These are phyloP conservation scores for Chrysoporthe deuterocubensis DNA, from an alignment of 2,329 filamentous ascomycete species.

Conservation along the genomic window DNA sequence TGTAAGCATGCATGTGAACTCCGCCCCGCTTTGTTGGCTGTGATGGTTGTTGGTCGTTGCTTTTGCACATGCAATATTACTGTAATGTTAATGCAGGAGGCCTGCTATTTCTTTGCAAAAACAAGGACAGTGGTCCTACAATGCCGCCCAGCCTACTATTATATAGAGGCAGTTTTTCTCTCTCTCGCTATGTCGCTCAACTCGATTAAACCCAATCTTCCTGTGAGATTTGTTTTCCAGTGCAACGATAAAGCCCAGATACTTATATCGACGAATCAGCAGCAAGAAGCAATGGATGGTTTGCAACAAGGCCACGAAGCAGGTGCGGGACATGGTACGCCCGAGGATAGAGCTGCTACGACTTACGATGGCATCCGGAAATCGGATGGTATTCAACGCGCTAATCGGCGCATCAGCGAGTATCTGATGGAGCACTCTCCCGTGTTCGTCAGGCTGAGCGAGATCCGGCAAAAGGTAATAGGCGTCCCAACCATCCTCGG, in stretches of 20 bases:
- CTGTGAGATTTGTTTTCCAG: not conserved
- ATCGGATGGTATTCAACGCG: not conserved
- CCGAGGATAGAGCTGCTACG: not conserved
- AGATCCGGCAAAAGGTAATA: constrained; percentile 18
- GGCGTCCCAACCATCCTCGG: not conserved
- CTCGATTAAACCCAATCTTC: not conserved
- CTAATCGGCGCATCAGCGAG: not conserved
- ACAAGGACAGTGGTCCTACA: too few species aligned
- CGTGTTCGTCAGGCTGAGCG: constrained; percentile 13
- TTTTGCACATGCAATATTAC: not conserved
- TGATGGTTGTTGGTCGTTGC: not conserved
- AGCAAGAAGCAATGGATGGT: not conserved
- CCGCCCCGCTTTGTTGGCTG: not conserved
- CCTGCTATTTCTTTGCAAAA: not conserved
- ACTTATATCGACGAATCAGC: not conserved
- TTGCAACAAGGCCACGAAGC: not conserved
- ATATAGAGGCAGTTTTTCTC: not conserved
- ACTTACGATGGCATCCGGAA: too few species aligned
- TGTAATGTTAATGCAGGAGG: not conserved
- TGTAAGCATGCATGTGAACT: not conserved
- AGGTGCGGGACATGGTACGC: not conserved
- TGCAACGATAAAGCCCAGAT: not conserved
- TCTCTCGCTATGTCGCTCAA: not conserved
- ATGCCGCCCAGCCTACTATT: not conserved
- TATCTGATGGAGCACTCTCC: constrained; percentile 22